These are phyloP conservation scores for Elasticomyces elasticus DNA, from an alignment of 495 filamentous ascomycete genomes.

Conservation along the genomic window DNA sequence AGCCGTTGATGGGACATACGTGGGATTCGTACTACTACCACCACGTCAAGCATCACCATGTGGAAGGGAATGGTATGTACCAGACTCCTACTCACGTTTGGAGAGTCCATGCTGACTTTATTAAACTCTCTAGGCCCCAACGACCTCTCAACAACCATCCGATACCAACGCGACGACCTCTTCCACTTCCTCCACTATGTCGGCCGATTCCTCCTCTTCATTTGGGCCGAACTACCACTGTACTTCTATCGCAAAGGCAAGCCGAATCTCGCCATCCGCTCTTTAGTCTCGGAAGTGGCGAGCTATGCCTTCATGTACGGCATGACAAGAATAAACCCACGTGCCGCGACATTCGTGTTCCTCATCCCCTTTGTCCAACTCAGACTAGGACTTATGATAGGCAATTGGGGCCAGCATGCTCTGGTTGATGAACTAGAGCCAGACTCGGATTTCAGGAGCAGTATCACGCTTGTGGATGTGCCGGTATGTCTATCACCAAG, in stretches of 20 bases:
- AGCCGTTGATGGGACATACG: constrained; percentile 70
- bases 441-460: constrained; percentile 58
- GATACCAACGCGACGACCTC: constrained; percentile 61
- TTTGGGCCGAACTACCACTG: constrained; percentile 63
- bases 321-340: constrained; percentile 39
- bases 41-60: constrained; percentile 76
- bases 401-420: constrained; percentile 70
- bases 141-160: constrained; percentile 64
- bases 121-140: constrained; percentile 37
- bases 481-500: constrained; percentile 40
- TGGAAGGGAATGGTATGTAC: constrained; percentile 55
- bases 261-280: constrained; percentile 39
- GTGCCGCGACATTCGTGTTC: constrained; percentile 49
- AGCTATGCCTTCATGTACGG: constrained; percentile 39
- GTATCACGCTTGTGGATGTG: constrained; percentile 64
- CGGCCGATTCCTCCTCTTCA: constrained; percentile 57
- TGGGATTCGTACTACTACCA: constrained; percentile 81
- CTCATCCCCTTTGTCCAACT: constrained; percentile 50
- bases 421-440: constrained; percentile 61
- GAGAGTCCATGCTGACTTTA: not conserved
- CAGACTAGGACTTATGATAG: constrained; percentile 58
- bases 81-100: not conserved
- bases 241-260: constrained; percentile 58
- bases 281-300: constrained; percentile 46
- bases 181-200: constrained; percentile 58